Evolutionary conservation across 345 rosid genomes (phyloP).

Genomic region (Eucalyptus marginata): DNA sequence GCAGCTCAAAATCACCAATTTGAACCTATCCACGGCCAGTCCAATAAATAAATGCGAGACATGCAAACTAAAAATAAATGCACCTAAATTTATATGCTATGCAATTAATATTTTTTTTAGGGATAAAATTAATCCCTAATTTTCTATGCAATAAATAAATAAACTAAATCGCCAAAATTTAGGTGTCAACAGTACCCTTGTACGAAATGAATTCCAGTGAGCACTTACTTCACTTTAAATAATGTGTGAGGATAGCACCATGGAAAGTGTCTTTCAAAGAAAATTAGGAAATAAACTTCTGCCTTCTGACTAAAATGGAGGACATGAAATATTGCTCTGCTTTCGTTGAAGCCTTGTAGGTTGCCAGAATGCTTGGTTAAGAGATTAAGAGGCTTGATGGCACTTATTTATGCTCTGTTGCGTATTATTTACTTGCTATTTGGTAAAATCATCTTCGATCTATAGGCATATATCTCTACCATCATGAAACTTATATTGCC

Average conservation of each 20-base stretch:
- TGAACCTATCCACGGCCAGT: too few species aligned
- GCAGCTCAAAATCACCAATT: too few species aligned
- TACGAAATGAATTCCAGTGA: neutral
- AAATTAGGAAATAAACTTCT: neutral
- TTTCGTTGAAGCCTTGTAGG: neutral
- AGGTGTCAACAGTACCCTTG: too few species aligned
- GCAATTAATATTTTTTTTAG: too few species aligned
- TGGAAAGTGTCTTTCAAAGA: neutral
- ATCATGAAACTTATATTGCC: neutral
- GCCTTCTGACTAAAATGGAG: neutral
- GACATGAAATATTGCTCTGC: neutral
- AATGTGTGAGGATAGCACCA: neutral
- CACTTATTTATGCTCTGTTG: neutral
- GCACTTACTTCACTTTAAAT: neutral
- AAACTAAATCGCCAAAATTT: too few species aligned
- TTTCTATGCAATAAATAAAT: too few species aligned
- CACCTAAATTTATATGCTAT: too few species aligned
- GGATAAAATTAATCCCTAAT: too few species aligned
- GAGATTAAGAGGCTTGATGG: neutral
- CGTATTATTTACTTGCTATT: neutral
- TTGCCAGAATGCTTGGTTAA: neutral
- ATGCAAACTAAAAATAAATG: too few species aligned
- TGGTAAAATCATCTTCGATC: neutral
- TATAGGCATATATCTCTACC: neutral
- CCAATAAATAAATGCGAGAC: too few species aligned